A percentile compares a stretch with the other conserved stretches of the same genome.
phyloP scores from a whole-genome alignment of 768 basidiomycete genomes.

The Rhodotorula toruloides region DNA sequence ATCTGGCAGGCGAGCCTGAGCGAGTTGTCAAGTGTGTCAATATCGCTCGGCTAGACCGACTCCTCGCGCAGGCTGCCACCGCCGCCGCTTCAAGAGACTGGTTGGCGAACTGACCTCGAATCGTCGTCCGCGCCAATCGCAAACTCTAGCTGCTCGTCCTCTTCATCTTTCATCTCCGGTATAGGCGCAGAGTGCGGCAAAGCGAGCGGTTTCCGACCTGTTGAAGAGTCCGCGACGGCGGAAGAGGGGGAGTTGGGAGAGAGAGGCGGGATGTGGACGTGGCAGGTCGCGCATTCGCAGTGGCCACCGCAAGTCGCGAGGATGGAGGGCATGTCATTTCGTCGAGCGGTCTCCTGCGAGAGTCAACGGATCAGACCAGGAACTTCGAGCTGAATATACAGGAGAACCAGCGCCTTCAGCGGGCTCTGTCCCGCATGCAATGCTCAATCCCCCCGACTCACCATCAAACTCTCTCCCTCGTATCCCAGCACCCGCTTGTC shows the following conservation, averaged over 20 bases:
- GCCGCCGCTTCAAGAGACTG: neutral
- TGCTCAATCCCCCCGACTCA: no score
- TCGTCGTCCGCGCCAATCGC: constrained; percentile 37
- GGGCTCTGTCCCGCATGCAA: no score
- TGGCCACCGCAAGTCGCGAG: constrained; percentile 40
- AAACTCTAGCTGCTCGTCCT: constrained; percentile 43
- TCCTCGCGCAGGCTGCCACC: neutral
- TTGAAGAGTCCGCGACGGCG: neutral
- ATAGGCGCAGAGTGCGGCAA: constrained; percentile 1
- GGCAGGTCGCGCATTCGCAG: constrained; percentile 43
- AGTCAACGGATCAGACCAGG: neutral
- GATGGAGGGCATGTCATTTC: constrained; percentile 24
- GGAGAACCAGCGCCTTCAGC: no score
- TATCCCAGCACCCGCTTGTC: constrained; percentile 18
- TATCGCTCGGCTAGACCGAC: neutral
- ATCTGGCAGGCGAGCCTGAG: constrained; percentile 38
- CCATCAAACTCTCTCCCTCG: constrained; percentile 41
- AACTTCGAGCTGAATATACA: no score
- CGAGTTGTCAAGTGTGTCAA: no score
- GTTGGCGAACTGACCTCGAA: constrained; percentile 19
- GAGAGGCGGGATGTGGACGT: constrained; percentile 32
- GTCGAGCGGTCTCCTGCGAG: constrained; percentile 16
- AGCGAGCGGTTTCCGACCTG: neutral
- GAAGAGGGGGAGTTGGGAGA: neutral
- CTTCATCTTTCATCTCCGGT: constrained; percentile 38